Conservation (phyloP, 2,329 filamentous ascomycete species). For the Dendrostoma leiphaemia region DNA sequence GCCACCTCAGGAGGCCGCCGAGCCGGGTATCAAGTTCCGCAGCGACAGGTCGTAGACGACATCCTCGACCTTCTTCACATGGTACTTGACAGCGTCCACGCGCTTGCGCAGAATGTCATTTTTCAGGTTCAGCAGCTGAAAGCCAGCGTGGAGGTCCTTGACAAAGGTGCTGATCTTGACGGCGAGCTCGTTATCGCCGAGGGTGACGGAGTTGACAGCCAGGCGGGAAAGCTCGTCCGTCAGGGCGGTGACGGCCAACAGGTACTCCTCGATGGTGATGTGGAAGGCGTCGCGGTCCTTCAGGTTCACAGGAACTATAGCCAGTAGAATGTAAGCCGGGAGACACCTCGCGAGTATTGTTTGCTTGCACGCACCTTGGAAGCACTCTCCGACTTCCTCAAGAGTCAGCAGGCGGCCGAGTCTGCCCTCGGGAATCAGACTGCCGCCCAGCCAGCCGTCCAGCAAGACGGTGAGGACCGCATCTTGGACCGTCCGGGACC, state of each 20-base stretch:
- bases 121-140: slow-evolving; percentile 96
- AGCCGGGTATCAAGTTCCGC: slow-evolving; percentile 69
- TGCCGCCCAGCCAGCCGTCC: slow-evolving; percentile 76
- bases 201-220: slow-evolving; percentile 89
- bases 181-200: slow-evolving; percentile 83
- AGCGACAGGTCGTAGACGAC: slow-evolving; percentile 94
- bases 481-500: slow-evolving; percentile 82
- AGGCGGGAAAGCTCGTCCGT: slow-evolving; percentile 89
- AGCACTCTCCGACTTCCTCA: slow-evolving; percentile 77
- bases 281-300: slow-evolving; percentile 91
- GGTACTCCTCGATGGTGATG: slow-evolving; percentile 94
- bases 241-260: slow-evolving; percentile 81
- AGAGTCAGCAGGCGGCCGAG: slow-evolving; percentile 74
- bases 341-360: neutral
- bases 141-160: slow-evolving; percentile 93
- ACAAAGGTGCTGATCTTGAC: slow-evolving; percentile 87
- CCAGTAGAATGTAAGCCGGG: neutral
- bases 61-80: slow-evolving; percentile 96
- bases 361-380: slow-evolving; percentile 70
- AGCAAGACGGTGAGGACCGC: slow-evolving; percentile 60
- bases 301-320: slow-evolving; percentile 80
- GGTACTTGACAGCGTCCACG: slow-evolving; percentile 93
- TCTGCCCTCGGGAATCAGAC: slow-evolving; percentile 51
- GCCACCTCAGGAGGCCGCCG: slow-evolving; percentile 3
- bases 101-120: slow-evolving; percentile 87